Conservation (phyloP, 768 basidiomycete genomes). For the Xerocomellus chrysenteron region DNA sequence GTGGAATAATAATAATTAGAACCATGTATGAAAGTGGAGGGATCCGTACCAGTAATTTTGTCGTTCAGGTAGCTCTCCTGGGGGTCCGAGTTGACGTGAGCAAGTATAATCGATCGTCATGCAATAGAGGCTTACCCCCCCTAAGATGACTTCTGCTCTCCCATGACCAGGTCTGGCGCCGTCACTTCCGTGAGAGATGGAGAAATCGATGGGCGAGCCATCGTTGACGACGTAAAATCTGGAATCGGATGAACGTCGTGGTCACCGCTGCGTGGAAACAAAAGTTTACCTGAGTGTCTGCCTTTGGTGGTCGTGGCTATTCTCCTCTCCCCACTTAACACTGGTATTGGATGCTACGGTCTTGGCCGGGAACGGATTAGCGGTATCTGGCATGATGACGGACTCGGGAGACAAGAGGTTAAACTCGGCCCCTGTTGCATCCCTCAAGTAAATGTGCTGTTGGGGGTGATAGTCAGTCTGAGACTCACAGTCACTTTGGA, state of each 20-base stretch:
- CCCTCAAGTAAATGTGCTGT: not conserved
- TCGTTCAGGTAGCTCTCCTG: not conserved
- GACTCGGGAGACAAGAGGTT: slow-evolving; percentile 8
- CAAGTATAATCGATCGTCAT: not conserved
- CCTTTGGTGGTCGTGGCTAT: not conserved
- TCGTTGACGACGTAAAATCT: slow-evolving; percentile 5
- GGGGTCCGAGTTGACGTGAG: not conserved
- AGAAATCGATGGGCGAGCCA: slow-evolving; percentile 5
- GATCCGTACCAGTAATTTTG: not conserved
- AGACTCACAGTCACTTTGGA: slow-evolving; percentile 8
- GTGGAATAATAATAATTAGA: too few relatives aligned
- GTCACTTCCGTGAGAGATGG: slow-evolving; percentile 1
- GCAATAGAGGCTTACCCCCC: not conserved
- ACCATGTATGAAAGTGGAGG: too few relatives aligned
- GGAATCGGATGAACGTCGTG: not conserved
- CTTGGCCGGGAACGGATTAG: not conserved
- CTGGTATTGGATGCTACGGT: slow-evolving; percentile 6
- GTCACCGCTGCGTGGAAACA: not conserved
- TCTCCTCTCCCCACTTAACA: not conserved
- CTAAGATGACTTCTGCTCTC: not conserved
- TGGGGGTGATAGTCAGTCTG: not conserved
- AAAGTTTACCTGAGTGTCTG: slow-evolving; percentile 5
- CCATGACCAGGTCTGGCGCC: not conserved
- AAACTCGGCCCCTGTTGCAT: slow-evolving; percentile 7
- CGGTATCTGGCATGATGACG: not conserved